phyloP scores from a whole-genome alignment of 2,329 filamentous ascomycete species.

The Alternaria hordeiaustralica region DNA sequence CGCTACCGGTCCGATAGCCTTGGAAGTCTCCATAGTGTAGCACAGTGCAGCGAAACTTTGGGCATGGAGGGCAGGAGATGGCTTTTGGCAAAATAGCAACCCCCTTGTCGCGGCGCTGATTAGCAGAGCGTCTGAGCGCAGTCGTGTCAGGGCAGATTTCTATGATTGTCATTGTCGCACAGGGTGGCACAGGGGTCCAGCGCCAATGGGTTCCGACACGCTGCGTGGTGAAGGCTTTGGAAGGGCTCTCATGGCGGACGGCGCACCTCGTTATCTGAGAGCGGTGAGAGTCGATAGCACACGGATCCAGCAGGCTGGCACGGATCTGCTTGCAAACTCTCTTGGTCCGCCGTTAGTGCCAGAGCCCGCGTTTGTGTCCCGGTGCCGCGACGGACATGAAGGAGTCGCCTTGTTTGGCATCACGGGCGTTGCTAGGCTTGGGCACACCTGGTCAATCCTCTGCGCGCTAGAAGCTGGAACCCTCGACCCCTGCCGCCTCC shows the following conservation, averaged over 20 bases:
- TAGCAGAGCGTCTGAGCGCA: constrained; percentile 21
- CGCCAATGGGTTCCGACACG: constrained; percentile 29
- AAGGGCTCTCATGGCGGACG: constrained; percentile 14
- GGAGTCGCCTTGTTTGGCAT: constrained; percentile 24
- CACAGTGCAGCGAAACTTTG: constrained; percentile 8
- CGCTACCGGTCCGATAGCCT: constrained; percentile 32
- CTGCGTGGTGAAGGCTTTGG: constrained; percentile 9
- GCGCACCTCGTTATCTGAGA: constrained; percentile 20
- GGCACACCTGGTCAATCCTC: constrained; percentile 27
- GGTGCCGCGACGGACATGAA: constrained; percentile 37
- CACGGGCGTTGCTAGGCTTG: constrained; percentile 17
- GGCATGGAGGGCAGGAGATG: background rate
- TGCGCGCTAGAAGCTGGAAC: constrained; percentile 17
- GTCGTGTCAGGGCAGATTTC: constrained; percentile 21
- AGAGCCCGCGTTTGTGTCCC: constrained; percentile 41
- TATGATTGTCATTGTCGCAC: constrained; percentile 28
- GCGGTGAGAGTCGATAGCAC: constrained; percentile 26
- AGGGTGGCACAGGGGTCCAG: constrained; percentile 14
- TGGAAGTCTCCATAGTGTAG: background rate
- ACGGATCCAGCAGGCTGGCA: constrained; percentile 32
- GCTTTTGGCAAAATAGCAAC: constrained; percentile 22
- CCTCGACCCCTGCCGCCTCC: constrained; percentile 31
- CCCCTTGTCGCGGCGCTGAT: constrained; percentile 18
- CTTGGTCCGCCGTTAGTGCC: constrained; percentile 34
- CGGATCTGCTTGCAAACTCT: constrained; percentile 37